phyloP scores from a whole-genome alignment of 2,329 filamentous ascomycete genomes.

The Colletotrichum australisinense region DNA sequence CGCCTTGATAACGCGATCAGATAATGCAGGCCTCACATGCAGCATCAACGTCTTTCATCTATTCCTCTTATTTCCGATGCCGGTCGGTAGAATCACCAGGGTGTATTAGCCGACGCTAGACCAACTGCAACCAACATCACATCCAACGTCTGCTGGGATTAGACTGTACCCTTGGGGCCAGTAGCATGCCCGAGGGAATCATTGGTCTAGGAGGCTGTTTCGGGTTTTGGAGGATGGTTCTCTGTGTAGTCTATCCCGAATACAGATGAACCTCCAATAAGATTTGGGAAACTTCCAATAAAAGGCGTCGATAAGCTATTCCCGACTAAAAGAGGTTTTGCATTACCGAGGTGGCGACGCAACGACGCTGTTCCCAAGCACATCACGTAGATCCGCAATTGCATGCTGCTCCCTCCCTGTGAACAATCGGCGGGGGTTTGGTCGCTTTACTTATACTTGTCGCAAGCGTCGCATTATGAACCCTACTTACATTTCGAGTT shows the following conservation, averaged over 20 bases:
- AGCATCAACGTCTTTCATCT: not conserved
- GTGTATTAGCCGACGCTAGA: constrained; percentile 3
- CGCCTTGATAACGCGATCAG: constrained; percentile 28
- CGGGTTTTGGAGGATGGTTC: not conserved
- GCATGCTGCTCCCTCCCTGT: constrained; percentile 7
- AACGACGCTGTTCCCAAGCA: not conserved
- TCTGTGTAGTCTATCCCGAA: not conserved
- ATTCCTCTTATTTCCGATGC: not conserved
- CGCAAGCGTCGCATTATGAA: not conserved
- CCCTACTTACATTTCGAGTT: not conserved
- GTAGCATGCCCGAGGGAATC: not conserved
- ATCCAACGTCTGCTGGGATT: not conserved
- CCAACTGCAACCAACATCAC: not conserved
- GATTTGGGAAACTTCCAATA: not conserved
- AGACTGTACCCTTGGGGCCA: not conserved
- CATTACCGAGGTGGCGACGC: constrained; percentile 17
- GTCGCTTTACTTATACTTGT: not conserved
- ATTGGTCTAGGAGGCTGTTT: not conserved
- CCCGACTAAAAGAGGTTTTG: not conserved
- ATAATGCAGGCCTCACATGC: constrained; percentile 11
- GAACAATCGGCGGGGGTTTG: not conserved
- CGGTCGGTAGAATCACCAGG: not conserved
- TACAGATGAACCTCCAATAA: not conserved
- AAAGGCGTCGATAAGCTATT: not conserved
- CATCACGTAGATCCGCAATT: constrained; percentile 31